Base-by-base conservation (phyloP, 768 basidiomycete genomes). In the Russula griseocarnosa region DNA sequence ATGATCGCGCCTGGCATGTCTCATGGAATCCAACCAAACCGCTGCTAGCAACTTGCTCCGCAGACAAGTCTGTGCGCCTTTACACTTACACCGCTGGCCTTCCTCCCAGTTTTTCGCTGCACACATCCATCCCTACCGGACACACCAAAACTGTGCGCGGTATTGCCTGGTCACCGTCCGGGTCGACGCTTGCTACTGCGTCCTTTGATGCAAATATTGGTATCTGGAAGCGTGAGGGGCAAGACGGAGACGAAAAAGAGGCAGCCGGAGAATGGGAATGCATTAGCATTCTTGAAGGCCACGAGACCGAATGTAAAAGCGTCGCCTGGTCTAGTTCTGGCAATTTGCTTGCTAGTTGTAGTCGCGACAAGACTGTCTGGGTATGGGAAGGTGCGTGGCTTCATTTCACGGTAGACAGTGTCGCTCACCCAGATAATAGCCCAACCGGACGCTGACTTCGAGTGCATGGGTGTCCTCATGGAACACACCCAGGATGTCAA, bases 401-500 rank as follows among this genome's bases (percentile, higher is more conserved):
- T 47, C 40, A 36, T 30, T 3, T n/a, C 34, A 34, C 42, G 26
- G 36, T 36, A 42, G 20, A 38, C 16, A 13, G 54, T 7, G 30
- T 59, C 36, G 30, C 55, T 67, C 44, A 63, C 51, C 18, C 51
- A 16, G 13, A 14, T n/a, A 2, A 60, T 68, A 95, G 95, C 90
- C 2, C 88, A 90, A 61, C 93, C 94, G 11, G 94, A 98, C 71
- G 79, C 86, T 16, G 95, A 98, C 69, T 97, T 96, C 65, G 95
- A 98, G 70, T 97, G 94, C 71, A 83, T 98, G 76, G 86, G 86
- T 24, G 97, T 99, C 44, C 78, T 96, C 68, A 97, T 98, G 93
- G 94, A 98, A 69, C 97, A 99, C 71, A 82, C 82, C 2, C 96
- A 98, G 75, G 97, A 99, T 71, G 94, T 99, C 59, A 99, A 99